A percentile compares a stretch with the other conserved stretches of the same genome.
Conservation (phyloP, 495 filamentous ascomycete species). For the Neurospora tetrasperma region DNA sequence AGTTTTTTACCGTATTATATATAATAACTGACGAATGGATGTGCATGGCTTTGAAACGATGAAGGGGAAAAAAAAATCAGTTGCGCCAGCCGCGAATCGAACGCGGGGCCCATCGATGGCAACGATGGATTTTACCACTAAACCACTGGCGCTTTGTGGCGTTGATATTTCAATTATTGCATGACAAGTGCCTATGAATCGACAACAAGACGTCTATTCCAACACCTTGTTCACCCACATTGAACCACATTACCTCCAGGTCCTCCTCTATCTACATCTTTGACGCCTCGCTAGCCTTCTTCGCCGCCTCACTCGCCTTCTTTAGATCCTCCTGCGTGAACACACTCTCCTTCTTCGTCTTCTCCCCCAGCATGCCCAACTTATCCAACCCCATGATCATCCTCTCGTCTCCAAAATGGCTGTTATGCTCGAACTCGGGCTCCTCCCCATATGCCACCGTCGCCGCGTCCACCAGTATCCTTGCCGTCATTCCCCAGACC, state of each 20-base stretch:
- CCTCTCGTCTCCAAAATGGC: conserved; percentile 69
- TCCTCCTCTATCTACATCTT: conserved; percentile 35
- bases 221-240: background rate
- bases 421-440: conserved; percentile 76
- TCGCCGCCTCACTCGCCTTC: conserved; percentile 28
- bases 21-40: background rate
- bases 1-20: background rate
- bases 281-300: background rate
- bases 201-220: background rate
- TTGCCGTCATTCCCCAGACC: conserved; percentile 87
- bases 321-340: conserved; percentile 49
- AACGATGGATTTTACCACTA: background rate
- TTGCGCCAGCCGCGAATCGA: background rate
- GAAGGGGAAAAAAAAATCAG: background rate
- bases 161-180: background rate
- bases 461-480: conserved; percentile 78
- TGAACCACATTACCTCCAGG: background rate
- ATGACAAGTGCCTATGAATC: background rate
- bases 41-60: background rate
- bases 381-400: conserved; percentile 54
- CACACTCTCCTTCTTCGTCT: conserved; percentile 41
- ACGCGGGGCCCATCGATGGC: background rate
- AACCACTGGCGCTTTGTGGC: background rate
- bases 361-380: conserved; percentile 50
- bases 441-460: conserved; percentile 68